Evolutionary conservation across 768 basidiomycete genomes (phyloP), one percentile per base, ranked within the genome.

Genomic region (Boletales sp.): DNA sequence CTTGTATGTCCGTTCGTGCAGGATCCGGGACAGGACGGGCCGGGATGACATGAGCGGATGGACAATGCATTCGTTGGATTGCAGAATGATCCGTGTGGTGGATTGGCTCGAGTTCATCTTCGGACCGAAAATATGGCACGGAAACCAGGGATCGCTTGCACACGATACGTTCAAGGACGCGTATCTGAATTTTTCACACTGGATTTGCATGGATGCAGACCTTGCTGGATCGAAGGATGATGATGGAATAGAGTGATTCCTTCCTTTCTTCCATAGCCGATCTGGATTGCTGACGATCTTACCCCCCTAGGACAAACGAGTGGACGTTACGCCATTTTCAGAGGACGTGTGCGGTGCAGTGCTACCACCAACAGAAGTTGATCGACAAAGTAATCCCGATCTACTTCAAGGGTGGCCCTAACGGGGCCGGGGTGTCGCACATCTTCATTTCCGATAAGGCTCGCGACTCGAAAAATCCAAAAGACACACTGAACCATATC

Each of bases 321-420:
- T 56, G 41, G 41, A 52, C 55, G 7, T 32, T 40, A 18, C 50
- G 54, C 3, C 50, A 56, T 12, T 52, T 46, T 47, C 41, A 52
- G 34, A 43, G 50, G 6, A 57, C 54, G 6, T 43, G 43, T 9
- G 54, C 41, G 4, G 50, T 57, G 12, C 54, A 56, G 32, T 52
- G 56, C 34, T 43, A 45, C 31, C 42, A 32, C 17, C 35, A 38
- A 37, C 50, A 56, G 46, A 40, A 38, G 1, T 39, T 43, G 14
- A 15, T 58, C 41, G 43, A 58, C 24, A 58, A 57, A 24, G 40
- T 53, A 30, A 53, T 58, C 18, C 48, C 48, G 5, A 57, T 58
- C 3, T 53, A 44, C 32, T 58, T 50, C 39, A 49, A 48, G 5
- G 43, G 3, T 1, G 13, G n/a, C 5, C 34, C 50, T 1, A 31